These are phyloP conservation scores for Quercus tomentella DNA, from an alignment of 331 rosid species.

Conservation along the genomic window DNA sequence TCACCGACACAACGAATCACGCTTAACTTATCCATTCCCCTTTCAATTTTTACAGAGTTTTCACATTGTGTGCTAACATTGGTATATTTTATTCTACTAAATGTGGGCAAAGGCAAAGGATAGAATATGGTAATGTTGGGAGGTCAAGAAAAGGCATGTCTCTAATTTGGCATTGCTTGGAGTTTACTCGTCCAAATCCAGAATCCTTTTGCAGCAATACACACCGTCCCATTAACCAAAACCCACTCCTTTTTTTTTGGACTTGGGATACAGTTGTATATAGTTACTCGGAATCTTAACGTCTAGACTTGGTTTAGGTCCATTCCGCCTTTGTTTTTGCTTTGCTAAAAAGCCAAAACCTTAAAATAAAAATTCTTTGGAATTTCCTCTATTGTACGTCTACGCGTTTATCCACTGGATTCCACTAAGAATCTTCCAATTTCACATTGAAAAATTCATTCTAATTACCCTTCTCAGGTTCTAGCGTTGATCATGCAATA, in stretches of 20 bases:
- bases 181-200: neutral
- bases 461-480: neutral
- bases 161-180: neutral
- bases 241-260: neutral
- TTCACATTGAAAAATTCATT: neutral
- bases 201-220: neutral
- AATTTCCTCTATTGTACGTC: conserved; percentile 3
- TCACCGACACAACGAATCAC: conserved; percentile 12
- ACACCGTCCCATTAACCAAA: conserved; percentile 15
- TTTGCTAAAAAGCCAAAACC: conserved; percentile 12
- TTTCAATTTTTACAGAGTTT: neutral
- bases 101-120: neutral
- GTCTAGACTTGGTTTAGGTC: neutral
- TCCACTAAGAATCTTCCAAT: neutral
- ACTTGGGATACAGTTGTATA: neutral
- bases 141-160: neutral
- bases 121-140: neutral
- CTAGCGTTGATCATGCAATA: neutral
- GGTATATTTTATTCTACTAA: neutral
- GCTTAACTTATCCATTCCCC: neutral
- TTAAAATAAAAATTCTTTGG: neutral
- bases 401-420: neutral
- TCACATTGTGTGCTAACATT: neutral
- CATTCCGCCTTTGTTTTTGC: neutral
- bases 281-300: neutral